phyloP scores from a whole-genome alignment of 495 filamentous ascomycete genomes.

The Daldinia decipiens region DNA sequence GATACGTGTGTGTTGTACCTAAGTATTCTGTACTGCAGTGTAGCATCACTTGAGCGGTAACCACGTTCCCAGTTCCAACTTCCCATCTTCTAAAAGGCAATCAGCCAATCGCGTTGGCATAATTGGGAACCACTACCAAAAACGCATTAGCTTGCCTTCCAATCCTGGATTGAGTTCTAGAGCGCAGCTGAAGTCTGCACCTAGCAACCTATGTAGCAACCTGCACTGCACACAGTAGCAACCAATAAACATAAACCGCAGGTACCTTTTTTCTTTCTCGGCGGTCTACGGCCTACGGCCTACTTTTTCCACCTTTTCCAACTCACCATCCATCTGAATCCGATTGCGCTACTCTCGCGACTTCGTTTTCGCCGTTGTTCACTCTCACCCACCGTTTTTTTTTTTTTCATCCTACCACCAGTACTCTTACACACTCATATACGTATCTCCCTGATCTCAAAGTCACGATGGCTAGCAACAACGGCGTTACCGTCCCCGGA shows the following conservation, averaged over 20 bases:
- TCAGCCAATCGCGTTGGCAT: slow-evolving; percentile 21
- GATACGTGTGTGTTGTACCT: background rate
- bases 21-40: background rate
- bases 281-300: slow-evolving; percentile 9
- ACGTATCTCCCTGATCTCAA: slow-evolving; percentile 15
- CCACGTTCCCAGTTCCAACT: slow-evolving; percentile 21
- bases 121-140: slow-evolving; percentile 22
- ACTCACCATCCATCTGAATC: slow-evolving; percentile 27
- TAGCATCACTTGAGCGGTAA: slow-evolving; percentile 23
- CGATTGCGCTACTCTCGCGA: slow-evolving; percentile 36
- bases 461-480: slow-evolving; percentile 53
- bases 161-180: slow-evolving; percentile 40
- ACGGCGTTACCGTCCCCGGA: slow-evolving; percentile 49
- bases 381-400: slow-evolving; percentile 24
- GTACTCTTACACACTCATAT: slow-evolving; percentile 4
- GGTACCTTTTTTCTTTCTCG: slow-evolving; percentile 31
- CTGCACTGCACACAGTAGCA: slow-evolving; percentile 1
- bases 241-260: slow-evolving; percentile 35
- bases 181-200: slow-evolving; percentile 31
- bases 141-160: slow-evolving; percentile 20
- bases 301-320: slow-evolving; percentile 31
- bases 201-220: slow-evolving; percentile 13
- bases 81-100: slow-evolving; percentile 12
- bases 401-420: slow-evolving; percentile 9
- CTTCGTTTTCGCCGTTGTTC: slow-evolving; percentile 37